Conservation (phyloP, 1,284 basidiomycete species). For the Pholiota adiposa region DNA sequence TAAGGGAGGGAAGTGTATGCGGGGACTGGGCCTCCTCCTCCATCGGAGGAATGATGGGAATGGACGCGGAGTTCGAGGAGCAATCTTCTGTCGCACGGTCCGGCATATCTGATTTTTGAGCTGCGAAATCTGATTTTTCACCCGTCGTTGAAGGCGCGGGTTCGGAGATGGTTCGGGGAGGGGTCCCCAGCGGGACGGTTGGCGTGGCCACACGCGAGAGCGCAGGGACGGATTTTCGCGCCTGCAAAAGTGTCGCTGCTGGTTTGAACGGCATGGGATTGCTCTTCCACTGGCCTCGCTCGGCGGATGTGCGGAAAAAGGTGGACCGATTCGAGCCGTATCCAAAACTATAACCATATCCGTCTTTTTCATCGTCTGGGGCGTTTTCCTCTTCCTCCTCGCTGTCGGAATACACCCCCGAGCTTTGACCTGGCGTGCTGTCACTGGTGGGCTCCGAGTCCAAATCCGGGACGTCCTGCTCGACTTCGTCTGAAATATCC, state of each 20-base stretch:
- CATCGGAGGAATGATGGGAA: constrained; percentile 14
- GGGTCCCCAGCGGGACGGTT: constrained; percentile 17
- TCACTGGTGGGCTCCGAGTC: constrained; percentile 25
- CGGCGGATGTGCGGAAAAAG: constrained; percentile 53
- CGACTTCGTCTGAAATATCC: constrained; percentile 26
- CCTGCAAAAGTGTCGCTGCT: constrained; percentile 22
- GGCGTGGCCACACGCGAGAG: constrained; percentile 29
- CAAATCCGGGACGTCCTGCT: constrained; percentile 23
- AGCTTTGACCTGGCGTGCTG: constrained; percentile 22
- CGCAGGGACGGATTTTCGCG: constrained; percentile 42
- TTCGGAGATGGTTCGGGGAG: constrained; percentile 36
- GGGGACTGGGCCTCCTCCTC: constrained; percentile 23
- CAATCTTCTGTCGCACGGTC: constrained; percentile 16
- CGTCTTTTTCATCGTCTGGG: constrained; percentile 23
- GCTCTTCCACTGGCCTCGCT: constrained; percentile 55
- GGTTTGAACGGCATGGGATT: constrained; percentile 43
- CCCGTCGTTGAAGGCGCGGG: constrained; percentile 32
- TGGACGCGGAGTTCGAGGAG: constrained; percentile 6
- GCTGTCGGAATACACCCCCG: constrained; percentile 30
- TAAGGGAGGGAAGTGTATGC: constrained; percentile 32
- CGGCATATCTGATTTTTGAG: constrained; percentile 15
- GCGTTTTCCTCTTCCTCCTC: constrained; percentile 25
- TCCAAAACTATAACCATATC: constrained; percentile 29
- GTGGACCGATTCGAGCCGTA: constrained; percentile 40
- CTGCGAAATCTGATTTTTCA: constrained; percentile 12